Evolutionary conservation across 2,329 filamentous ascomycete genomes (phyloP).

Genomic region (Arthrobotrys iridis): DNA sequence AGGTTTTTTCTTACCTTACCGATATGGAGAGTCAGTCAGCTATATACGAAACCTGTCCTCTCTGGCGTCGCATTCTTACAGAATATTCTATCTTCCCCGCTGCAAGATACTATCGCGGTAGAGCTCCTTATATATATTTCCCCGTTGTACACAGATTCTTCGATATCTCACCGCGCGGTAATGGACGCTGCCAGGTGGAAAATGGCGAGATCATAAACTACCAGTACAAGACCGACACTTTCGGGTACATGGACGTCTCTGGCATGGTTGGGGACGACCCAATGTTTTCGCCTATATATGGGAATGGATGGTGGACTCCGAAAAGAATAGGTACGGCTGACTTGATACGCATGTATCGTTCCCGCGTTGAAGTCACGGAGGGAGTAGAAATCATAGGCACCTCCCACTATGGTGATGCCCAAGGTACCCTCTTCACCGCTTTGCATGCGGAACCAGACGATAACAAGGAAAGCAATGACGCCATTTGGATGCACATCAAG

Average conservation of each 20-base stretch:
- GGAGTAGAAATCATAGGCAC: background rate
- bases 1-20: background rate
- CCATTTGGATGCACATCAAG: background rate
- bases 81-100: background rate
- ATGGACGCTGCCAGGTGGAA: background rate
- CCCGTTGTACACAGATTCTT: slow-evolving; percentile 3
- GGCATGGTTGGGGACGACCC: background rate
- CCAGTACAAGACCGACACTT: background rate
- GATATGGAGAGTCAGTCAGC: background rate
- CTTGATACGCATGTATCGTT: background rate
- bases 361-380: background rate
- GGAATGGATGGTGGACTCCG: background rate
- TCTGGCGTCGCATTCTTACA: background rate
- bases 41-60: background rate
- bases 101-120: slow-evolving; percentile 1
- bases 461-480: background rate
- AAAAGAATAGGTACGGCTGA: background rate
- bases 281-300: background rate
- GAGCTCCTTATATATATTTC: background rate
- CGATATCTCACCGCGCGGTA: background rate
- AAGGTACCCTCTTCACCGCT: too few species aligned
- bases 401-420: too few species aligned
- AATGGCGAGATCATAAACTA: background rate
- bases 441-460: background rate
- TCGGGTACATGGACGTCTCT: background rate